Conservation (phyloP, 176 grass and related monocot species). For the Aegilops bicornis region DNA sequence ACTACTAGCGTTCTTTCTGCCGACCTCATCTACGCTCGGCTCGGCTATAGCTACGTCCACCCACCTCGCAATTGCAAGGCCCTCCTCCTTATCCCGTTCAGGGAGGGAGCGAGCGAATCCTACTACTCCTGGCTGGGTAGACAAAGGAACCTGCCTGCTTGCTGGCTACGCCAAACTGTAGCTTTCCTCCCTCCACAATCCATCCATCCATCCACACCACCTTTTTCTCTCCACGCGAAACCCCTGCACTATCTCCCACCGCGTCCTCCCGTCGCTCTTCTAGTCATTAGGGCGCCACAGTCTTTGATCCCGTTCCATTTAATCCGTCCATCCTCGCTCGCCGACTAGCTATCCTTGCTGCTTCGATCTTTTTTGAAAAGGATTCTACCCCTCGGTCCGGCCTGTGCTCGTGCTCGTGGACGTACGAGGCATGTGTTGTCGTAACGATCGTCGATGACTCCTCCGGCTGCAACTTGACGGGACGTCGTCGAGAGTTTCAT, state of each 20-base stretch:
- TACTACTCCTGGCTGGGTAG: too few relatives aligned
- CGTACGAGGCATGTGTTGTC: background rate
- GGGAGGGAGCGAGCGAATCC: background rate
- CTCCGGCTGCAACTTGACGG: background rate
- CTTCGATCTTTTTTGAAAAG: too few relatives aligned
- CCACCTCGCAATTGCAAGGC: background rate
- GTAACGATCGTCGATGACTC: background rate
- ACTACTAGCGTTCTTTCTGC: background rate
- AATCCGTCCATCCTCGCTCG: background rate
- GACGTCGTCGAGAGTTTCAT: background rate
- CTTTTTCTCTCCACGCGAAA: background rate
- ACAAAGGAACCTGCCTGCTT: background rate
- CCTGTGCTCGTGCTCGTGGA: too few relatives aligned
- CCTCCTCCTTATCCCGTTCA: constrained; percentile 6
- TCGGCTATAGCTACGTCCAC: background rate
- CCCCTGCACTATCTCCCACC: background rate
- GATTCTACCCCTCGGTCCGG: too few relatives aligned
- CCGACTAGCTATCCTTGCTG: background rate
- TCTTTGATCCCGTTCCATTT: too few relatives aligned
- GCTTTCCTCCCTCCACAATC: background rate
- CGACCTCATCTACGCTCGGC: background rate
- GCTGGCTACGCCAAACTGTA: background rate
- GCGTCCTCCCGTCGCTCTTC: background rate
- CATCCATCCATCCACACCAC: background rate
- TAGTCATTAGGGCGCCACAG: too few relatives aligned